These are phyloP conservation scores for Xylaria sp. DNA, from an alignment of 2,329 filamentous ascomycete species.

Conservation along the genomic window DNA sequence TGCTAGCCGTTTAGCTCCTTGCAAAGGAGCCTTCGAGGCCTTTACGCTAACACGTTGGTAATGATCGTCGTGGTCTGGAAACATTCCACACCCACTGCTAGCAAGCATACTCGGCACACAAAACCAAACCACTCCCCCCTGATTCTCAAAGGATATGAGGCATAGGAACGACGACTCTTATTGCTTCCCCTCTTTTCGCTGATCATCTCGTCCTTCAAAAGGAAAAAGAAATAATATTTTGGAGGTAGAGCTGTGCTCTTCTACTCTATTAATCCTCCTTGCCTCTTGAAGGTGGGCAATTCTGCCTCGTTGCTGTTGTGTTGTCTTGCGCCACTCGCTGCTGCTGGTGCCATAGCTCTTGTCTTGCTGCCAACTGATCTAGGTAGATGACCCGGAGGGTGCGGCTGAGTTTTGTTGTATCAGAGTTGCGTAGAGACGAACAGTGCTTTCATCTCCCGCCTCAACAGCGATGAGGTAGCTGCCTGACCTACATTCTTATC, in stretches of 20 bases:
- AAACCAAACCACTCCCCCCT: slow-evolving; percentile 40
- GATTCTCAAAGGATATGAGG: slow-evolving; percentile 35
- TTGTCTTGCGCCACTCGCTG: slow-evolving; percentile 18
- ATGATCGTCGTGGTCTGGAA: slow-evolving; percentile 47
- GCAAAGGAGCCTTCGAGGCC: slow-evolving; percentile 25
- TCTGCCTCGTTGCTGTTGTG: slow-evolving; percentile 22
- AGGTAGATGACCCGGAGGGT: slow-evolving; percentile 5
- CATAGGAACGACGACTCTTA: slow-evolving; percentile 35
- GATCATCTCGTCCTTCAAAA: slow-evolving; percentile 18
- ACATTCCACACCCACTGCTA: slow-evolving; percentile 39
- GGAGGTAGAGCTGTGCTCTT: slow-evolving; percentile 39
- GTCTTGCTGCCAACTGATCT: slow-evolving; percentile 18
- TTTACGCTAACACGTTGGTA: slow-evolving; percentile 35
- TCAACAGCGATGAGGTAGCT: slow-evolving; percentile 19
- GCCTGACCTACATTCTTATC: slow-evolving; percentile 21
- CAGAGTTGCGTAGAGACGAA: slow-evolving; percentile 18
- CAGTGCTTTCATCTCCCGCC: slow-evolving; percentile 19
- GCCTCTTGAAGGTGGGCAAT: slow-evolving; percentile 6
- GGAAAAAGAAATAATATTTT: neutral
- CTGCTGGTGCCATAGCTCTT: neutral
- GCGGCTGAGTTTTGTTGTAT: slow-evolving; percentile 11
- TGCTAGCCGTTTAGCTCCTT: slow-evolving; percentile 20
- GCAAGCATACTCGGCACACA: slow-evolving; percentile 40
- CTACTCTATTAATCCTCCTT: slow-evolving; percentile 25
- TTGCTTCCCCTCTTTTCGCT: slow-evolving; percentile 35